Evolutionary conservation across 1,139 yeast genomes (phyloP).

Genomic region (Scheffersomyces lignicola): DNA sequence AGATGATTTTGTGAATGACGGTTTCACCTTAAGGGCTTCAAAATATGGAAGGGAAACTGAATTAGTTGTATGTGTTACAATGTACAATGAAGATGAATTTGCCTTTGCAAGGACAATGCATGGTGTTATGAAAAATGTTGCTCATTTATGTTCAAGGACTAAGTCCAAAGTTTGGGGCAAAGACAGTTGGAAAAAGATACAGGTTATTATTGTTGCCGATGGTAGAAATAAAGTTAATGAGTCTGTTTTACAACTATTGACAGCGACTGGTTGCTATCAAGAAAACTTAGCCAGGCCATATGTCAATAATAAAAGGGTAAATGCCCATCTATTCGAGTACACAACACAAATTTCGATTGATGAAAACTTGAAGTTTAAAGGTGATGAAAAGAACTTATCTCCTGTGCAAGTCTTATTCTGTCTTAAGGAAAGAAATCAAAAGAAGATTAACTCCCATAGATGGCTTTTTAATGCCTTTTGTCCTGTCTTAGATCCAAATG

Average conservation of each 20-base stretch:
- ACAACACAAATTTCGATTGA: constrained; percentile 89
- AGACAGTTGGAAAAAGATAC: constrained; percentile 94
- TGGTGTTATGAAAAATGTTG: constrained; percentile 87
- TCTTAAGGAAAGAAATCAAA: constrained; percentile 82
- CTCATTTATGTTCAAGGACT: constrained; percentile 78
- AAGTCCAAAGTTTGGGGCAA: constrained; percentile 90
- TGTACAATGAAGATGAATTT: constrained; percentile 93
- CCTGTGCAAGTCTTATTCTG: constrained; percentile 94
- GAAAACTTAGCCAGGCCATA: constrained; percentile 94
- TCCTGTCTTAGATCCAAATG: constrained; percentile 87
- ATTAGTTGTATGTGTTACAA: constrained; percentile 83
- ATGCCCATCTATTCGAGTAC: constrained; percentile 91
- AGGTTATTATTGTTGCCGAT: constrained; percentile 86
- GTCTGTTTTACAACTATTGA: constrained; percentile 78
- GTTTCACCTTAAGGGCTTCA: constrained; percentile 82
- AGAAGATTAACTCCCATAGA: constrained; percentile 91
- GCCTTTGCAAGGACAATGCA: constrained; percentile 91
- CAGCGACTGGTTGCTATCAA: constrained; percentile 94
- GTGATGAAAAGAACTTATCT: constrained; percentile 75
- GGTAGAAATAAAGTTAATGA: constrained; percentile 87
- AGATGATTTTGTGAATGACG: constrained; percentile 73
- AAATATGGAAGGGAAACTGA: constrained; percentile 88
- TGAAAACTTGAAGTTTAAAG: constrained; percentile 78
- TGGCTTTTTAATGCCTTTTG: constrained; percentile 94
- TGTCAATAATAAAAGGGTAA: constrained; percentile 86